phyloP scores from a whole-genome alignment of 192 early-diverging fungal genomes.

The Umbelopsis vinacea region DNA sequence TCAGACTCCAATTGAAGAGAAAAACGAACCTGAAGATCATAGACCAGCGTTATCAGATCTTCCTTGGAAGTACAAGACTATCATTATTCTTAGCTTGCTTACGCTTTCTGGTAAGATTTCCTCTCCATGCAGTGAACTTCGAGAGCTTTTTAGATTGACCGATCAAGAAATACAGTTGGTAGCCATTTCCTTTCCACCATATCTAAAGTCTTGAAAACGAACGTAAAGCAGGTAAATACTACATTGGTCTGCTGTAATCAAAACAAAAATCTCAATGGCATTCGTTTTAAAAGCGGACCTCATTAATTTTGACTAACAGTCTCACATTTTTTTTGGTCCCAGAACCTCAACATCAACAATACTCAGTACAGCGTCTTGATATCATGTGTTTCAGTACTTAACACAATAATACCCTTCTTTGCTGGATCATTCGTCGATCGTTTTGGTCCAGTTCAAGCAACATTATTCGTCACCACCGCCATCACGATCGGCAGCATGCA shows the following conservation, averaged over 20 bases:
- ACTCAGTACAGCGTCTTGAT: constrained; percentile 67
- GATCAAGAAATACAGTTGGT: not conserved
- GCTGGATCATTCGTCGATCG: constrained; percentile 62
- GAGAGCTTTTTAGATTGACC: not conserved
- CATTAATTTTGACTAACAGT: not conserved
- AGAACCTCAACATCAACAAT: constrained; percentile 64
- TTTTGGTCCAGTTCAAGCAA: constrained; percentile 59
- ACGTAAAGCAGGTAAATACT: not conserved
- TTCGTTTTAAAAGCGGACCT: not conserved
- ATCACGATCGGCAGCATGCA: constrained; percentile 60
- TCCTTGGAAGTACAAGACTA: not conserved
- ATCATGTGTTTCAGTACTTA: constrained; percentile 62
- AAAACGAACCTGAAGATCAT: not conserved
- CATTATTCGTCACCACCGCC: constrained; percentile 52
- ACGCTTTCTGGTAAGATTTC: not conserved
- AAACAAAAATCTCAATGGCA: not conserved
- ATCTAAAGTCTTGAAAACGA: constrained; percentile 2
- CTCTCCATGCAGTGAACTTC: not conserved
- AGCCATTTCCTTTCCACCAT: constrained; percentile 5
- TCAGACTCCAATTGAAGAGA: not conserved
- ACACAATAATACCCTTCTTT: constrained; percentile 61
- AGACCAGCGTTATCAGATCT: constrained; percentile 3
- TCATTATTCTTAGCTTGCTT: not conserved
- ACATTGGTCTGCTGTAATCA: not conserved
- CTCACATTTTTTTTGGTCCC: not conserved